Percentiles rank a stretch among this genome's conserved stretches.
Conservation (phyloP, 1,139 yeast genomes). For the Kazachstania sp. region DNA sequence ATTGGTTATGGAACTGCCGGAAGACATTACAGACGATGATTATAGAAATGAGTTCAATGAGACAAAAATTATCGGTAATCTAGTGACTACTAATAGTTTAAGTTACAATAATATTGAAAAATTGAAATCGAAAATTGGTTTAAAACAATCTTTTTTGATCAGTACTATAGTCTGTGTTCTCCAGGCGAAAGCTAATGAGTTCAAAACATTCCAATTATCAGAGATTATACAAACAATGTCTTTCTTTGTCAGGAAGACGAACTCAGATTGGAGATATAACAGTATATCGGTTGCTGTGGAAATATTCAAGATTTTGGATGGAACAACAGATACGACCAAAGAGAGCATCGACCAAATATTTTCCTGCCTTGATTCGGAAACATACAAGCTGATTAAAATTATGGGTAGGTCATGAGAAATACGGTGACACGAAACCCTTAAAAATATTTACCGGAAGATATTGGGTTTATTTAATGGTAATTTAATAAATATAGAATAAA, state of each 20-base stretch:
- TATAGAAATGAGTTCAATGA: background rate
- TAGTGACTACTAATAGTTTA: background rate
- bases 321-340: background rate
- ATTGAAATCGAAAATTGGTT: constrained; percentile 4
- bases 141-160: constrained; percentile 16
- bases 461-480: no score
- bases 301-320: constrained; percentile 3
- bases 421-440: no score
- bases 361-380: constrained; percentile 6
- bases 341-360: constrained; percentile 8
- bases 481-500: no score
- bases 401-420: constrained; percentile 5
- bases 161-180: constrained; percentile 13
- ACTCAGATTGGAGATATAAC: constrained; percentile 18
- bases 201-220: constrained; percentile 12
- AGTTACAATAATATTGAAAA: background rate
- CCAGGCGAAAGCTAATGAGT: background rate
- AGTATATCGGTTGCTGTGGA: constrained; percentile 12
- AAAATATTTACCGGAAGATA: no score
- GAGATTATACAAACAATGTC: constrained; percentile 20
- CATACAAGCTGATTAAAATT: constrained; percentile 9
- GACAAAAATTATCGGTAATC: constrained; percentile 2
- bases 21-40: constrained; percentile 3
- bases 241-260: constrained; percentile 8
- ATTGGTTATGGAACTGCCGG: constrained; percentile 12